Base-by-base conservation (phyloP, 2,329 filamentous ascomycete genomes). In the Penicillium sp. region DNA sequence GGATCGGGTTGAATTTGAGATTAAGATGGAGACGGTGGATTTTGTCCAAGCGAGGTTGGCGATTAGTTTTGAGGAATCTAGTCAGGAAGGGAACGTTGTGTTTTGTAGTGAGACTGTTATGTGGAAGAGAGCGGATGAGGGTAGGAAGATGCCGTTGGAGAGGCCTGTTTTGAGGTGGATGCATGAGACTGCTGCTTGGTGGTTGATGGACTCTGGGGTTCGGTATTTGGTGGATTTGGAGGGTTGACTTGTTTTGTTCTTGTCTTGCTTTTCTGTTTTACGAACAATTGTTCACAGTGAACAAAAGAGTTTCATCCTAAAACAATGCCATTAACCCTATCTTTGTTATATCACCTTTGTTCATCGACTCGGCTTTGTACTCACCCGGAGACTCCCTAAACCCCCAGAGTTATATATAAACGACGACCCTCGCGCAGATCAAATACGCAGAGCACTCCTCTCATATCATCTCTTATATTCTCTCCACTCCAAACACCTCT, bases 161-260 rank as follows among this genome's bases (percentile, higher is more conserved):
- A 66, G 59, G 16, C 55, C 56, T 13, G n/a, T 65, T 26, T 13
- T 67, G n/a, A 61, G 60, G 10, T 73, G 65, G 51, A 53, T 74
- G 53, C 70, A 74, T 57, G 71, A 74, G 50, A 61, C 67, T 32
- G 66, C 69, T 20, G 50, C 70, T 29, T 74, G 72, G 72, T 74
- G 71, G 70, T 61, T 74, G 54, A 49, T 74, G 50, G 71, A 71
- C 53, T 72, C 69, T 10, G 72, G 71, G 5, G 62, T 69, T 20
- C 48, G 47, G 22, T 74, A 71, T 65, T 35, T 74, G 59, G 61
- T 55, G 50, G 63, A 64, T 29, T 29, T 68, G 49, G 62, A 66
- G 35, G 18, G 11, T 34, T 61, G 35, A 14, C 20, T 5, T n/a
- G 16, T 10, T 20, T 32, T 4, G 2, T n/a, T 47, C 32, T 55